Percentiles rank a stretch among this genome's conserved stretches.
Evolutionary conservation across 305 asterid species (phyloP).

Genomic region (Lippia alba): DNA sequence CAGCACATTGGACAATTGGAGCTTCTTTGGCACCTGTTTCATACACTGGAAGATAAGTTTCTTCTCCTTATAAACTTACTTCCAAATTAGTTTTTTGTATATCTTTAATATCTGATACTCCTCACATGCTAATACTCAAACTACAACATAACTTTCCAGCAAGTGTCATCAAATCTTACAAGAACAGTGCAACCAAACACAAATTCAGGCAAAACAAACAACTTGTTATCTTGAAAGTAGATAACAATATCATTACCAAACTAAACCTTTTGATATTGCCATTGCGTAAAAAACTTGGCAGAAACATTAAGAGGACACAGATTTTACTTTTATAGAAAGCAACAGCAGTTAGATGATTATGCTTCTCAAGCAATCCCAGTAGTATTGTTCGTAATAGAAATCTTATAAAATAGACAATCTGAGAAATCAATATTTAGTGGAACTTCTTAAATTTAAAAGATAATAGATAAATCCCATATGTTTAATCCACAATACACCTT

Average conservation of each 20-base stretch:
- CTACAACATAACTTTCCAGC: constrained; percentile 7
- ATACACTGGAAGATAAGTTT: constrained; percentile 30
- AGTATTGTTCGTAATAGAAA: constrained; percentile 9
- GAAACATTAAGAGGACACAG: no score
- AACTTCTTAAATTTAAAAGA: not conserved
- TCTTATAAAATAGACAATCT: no score
- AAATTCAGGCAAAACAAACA: not conserved
- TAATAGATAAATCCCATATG: not conserved
- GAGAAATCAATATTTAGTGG: not conserved
- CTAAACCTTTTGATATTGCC: not conserved
- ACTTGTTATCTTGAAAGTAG: not conserved
- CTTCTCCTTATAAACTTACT: constrained; percentile 22
- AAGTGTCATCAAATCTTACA: constrained; percentile 19
- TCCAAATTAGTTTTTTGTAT: not conserved
- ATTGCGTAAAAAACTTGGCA: no score
- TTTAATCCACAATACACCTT: not conserved
- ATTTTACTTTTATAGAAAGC: no score
- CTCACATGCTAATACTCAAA: constrained; percentile 23
- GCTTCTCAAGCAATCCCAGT: no score
- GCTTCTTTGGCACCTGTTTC: constrained; percentile 88
- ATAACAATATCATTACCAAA: not conserved
- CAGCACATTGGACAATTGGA: constrained; percentile 97
- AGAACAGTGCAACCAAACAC: not conserved
- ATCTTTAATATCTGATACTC: constrained; percentile 8
- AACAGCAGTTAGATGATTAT: no score